Conservation (phyloP, 2,329 filamentous ascomycete species). For the Neurospora sp. region DNA sequence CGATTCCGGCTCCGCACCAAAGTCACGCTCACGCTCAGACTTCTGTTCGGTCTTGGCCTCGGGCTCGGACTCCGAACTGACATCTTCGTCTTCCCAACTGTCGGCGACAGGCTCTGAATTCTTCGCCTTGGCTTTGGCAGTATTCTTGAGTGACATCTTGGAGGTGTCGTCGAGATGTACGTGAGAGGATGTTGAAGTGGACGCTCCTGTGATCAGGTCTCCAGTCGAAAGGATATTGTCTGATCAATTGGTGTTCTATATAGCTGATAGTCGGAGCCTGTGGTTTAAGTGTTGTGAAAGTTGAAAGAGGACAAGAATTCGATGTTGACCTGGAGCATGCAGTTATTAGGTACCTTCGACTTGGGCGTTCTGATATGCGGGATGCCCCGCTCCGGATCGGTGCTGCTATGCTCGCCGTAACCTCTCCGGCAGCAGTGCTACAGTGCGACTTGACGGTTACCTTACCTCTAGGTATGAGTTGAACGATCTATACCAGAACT, state of each 20-base stretch:
- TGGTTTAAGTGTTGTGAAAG: not conserved
- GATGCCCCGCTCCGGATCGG: not conserved
- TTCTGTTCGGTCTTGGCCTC: not conserved
- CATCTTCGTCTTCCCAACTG: conserved; percentile 20
- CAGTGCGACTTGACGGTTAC: not conserved
- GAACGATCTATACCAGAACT: not conserved
- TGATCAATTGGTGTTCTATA: not conserved
- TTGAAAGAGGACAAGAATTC: not conserved
- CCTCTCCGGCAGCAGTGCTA: not conserved
- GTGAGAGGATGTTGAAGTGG: not conserved
- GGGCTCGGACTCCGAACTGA: conserved; percentile 8
- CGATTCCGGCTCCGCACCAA: not conserved
- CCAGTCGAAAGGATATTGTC: not conserved
- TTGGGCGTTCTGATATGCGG: not conserved
- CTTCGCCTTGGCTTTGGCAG: conserved; percentile 11
- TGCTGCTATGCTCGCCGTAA: not conserved
- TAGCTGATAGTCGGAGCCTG: not conserved
- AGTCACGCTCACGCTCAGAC: not conserved
- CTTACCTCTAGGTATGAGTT: not conserved
- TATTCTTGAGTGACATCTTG: conserved; percentile 16
- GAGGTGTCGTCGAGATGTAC: not conserved
- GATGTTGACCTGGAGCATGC: too few species aligned
- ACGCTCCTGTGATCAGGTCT: not conserved
- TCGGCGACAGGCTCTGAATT: conserved; percentile 15
- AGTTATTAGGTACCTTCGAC: not conserved